Percentiles rank a stretch among this genome's conserved stretches.
Conservation (phyloP, 225 moss, liverwort and hornwort genomes). For the Sphagnum tenellum region DNA sequence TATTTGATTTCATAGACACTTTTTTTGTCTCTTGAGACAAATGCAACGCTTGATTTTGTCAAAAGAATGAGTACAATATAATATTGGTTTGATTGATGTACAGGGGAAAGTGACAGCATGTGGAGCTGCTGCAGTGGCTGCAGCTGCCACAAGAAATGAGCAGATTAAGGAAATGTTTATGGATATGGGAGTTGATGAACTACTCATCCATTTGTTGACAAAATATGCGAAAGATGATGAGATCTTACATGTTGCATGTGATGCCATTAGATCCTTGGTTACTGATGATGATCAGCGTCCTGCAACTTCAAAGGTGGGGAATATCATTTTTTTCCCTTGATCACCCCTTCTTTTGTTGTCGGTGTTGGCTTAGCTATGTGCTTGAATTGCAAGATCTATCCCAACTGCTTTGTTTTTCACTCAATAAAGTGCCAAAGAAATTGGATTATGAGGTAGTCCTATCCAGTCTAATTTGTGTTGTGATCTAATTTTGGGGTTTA, state of each 20-base stretch:
- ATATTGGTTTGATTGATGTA: neutral
- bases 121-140: constrained; percentile 2
- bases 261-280: neutral
- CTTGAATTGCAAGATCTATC: no score
- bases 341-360: no score
- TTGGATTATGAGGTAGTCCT: no score
- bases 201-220: neutral
- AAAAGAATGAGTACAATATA: neutral
- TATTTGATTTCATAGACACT: no score
- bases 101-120: neutral
- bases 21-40: no score
- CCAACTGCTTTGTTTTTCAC: no score
- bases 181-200: neutral
- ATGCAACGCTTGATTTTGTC: no score
- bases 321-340: neutral
- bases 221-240: neutral
- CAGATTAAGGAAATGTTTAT: neutral
- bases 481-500: neutral
- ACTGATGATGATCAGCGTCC: neutral
- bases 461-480: no score
- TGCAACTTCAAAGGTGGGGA: neutral
- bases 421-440: no score
- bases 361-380: no score
- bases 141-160: constrained; percentile 1
- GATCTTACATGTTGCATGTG: neutral